Percentiles rank a stretch among this genome's conserved stretches.
These are phyloP conservation scores for Cryptosporidium meleagridis DNA, from an alignment of 169 alveolate genomes.

Conservation along the genomic window DNA sequence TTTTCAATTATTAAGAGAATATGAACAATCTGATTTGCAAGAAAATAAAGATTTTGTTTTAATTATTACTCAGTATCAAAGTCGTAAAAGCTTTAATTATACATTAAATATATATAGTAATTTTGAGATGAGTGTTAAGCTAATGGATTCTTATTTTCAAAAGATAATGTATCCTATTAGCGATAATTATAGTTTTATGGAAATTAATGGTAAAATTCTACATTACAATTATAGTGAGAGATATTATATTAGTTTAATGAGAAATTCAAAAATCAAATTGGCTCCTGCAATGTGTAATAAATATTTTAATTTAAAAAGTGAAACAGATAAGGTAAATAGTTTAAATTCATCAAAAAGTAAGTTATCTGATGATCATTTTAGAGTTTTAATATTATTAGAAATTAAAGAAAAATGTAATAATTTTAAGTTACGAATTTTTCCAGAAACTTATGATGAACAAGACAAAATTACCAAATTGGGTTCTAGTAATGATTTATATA, in stretches of 20 bases:
- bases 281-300: not conserved
- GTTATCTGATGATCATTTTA: not conserved
- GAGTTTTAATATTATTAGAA: slow-evolving; percentile 24
- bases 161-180: not conserved
- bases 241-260: not conserved
- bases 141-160: slow-evolving; percentile 2
- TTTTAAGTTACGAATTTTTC: slow-evolving; percentile 6
- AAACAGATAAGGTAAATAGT: not conserved
- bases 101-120: slow-evolving; percentile 45
- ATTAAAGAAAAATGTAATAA: slow-evolving; percentile 17
- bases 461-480: slow-evolving; percentile 14
- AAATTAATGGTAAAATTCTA: slow-evolving; percentile 38
- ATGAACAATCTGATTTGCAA: slow-evolving; percentile 2
- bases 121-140: slow-evolving; percentile 11
- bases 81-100: slow-evolving; percentile 18
- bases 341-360: not conserved
- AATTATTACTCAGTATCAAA: slow-evolving; percentile 60
- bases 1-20: slow-evolving; percentile 18
- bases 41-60: slow-evolving; percentile 21
- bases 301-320: not conserved
- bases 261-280: not conserved
- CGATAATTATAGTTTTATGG: not conserved
- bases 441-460: slow-evolving; percentile 14
- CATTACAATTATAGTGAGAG: slow-evolving; percentile 23
- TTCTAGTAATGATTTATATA: slow-evolving; percentile 26